Evolutionary conservation across 495 filamentous ascomycete genomes (phyloP), one percentile per base, ranked within the genome.

Genomic region (Cenococcum geophilum): DNA sequence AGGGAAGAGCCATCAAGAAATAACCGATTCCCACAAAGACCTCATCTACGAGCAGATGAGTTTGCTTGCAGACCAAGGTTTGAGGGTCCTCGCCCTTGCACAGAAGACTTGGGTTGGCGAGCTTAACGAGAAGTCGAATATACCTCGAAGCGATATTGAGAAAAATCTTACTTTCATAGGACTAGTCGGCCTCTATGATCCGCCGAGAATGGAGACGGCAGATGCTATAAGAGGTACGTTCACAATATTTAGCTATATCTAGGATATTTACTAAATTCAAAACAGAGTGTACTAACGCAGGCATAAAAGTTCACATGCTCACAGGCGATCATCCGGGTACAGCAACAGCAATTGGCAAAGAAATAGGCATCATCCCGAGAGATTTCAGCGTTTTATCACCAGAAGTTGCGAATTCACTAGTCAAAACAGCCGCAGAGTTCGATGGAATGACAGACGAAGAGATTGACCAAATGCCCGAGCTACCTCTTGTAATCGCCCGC

Each of bases 241-340:
- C 49, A 52, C 35, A 12, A 48, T 60, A 6, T 10, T 22, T 36
- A 16, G 18, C 10, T 32, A 32, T 6, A 6, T 32, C 27, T 32
- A 32, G 6, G 27, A 3, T 32, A 32, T 32, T 34, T 22, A 34
- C 60, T 63, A 32, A 50, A 50, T 16, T 18, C 5, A 21, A 48
- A 11, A 12, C 42, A 63, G 80, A 83, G 65, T 90, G 87, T 68
- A 76, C 84, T 43, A 72, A 76, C 37, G 88, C 88, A 54, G 89
- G 88, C 27, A 88, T 92, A 60, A 80, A 79, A 61, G 86, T 91
- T 9, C 86, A 89, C 72, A 92, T 92, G 88, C 76, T 91, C 22
- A 92, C 88, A 34, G 88, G 86, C 20, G 88, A 92, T 66, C 87
- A 91, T 64, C 82, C 83, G 2, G 83, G 82, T 42, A 92, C 89